Base-by-base conservation (phyloP, 306 rosid genomes). In the Prunus davidiana region DNA sequence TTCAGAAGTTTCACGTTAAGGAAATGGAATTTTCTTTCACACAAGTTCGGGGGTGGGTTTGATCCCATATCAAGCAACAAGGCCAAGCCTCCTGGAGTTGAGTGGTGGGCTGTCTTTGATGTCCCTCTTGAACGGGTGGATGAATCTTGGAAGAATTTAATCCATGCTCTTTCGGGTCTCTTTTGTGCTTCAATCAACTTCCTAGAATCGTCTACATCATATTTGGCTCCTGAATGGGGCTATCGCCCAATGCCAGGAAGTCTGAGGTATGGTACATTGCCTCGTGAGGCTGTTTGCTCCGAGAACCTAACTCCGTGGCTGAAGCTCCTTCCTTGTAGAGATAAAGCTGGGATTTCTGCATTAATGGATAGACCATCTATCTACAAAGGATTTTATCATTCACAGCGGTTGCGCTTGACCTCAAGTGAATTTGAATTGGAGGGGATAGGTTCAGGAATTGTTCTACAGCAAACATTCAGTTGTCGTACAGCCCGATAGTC, bases 111-210 rank as follows among this genome's bases (percentile, higher is more conserved):
- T 52, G 89, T 89, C 63, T 95, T 95, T 86, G 91, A 89, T 82
- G 92, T 88, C 49, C 92, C 87, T 71, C 86, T 55, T 45, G 55
- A 83, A 65, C 84, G 77, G 82, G 96, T 95, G 73, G 97, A 92
- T 69, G 84, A 90, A 58, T 82, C 83, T 70, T 95, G 99, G 97
- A 95, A 89, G 87, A 92, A 95, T 89, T 81, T 95, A 79, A 95
- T 97, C 22, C 93, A 95, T 83, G 85, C 93, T 34, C 88, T 95
- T 67, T 89, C 97, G 8, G 97, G 97, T 68, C 97, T 95, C 69
- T 95, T 95, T 66, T 95, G 99, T 79, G 91, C 99, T 79, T 95
- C 99, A 75, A 91, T 92, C 71, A 95, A 92, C 89, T 95, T 95
- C 90, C 89, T 95, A 64, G 99, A 92, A 84, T 92, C 92, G 54